Base-by-base conservation (phyloP, 768 basidiomycete species). In the Mrakia frigida region DNA sequence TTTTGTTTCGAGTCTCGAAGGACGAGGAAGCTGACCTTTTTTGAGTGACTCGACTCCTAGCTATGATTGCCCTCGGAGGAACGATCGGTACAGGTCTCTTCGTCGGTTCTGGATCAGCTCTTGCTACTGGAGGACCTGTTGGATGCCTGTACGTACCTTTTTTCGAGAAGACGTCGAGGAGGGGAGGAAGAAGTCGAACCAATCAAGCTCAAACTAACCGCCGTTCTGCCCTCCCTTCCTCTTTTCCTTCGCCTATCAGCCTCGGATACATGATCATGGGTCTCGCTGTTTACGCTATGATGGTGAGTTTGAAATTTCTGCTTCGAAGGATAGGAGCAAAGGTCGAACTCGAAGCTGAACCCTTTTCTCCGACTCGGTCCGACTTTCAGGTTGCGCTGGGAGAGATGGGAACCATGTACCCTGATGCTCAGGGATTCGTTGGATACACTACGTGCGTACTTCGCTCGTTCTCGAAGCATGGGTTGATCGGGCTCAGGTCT, bases 371-470 rank as follows among this genome's bases (percentile, higher is more conserved):
- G 52, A n/a, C 56, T 56, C 56, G 56, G 6, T 56, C 28, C 25
- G 56, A 56, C 56, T 56, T 28, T 7, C 23, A 77, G 78, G 46
- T 77, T 16, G 75, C 78, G 9, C 60, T 79, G 10, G 78, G 81
- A 35, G 80, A 80, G 35, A 77, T 80, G 77, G 77, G 79, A n/a
- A 80, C 81, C 11, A 74, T 79, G 33, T 81, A 79, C 59, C 80
- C 80, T 6, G 79, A 79, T 59, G 77, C 80, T 41, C 80, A 80
- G n/a, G 80, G 80, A 35, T 82, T 82, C 78, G 76, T 79, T n/a
- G 78, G 80, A 61, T 80, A 77, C 68, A 61, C 76, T 0, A 56
- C 78, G 25, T 74, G 79, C 10, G 92, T n/a, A n/a, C n/a, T n/a
- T 90, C 46, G 16, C 6, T 16, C 43, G 16, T 46, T 14, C 9